Evolutionary conservation across 306 rosid species (phyloP), one percentile per base, ranked within the genome.

Genomic region (Argentina anserina): DNA sequence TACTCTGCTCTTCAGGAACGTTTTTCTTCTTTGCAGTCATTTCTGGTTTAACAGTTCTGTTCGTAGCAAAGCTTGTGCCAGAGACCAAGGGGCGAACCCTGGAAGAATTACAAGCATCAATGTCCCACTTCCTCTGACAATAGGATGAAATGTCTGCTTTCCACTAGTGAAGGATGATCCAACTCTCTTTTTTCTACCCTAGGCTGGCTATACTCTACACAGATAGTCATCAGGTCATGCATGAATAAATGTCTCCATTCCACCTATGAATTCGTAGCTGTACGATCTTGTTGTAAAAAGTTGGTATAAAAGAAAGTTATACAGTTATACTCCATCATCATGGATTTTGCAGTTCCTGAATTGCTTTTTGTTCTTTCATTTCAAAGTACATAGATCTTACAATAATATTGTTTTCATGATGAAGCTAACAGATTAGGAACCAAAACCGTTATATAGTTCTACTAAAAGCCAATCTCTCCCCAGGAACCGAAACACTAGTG

Each of bases 51-150:
- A 87, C 93, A 4, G 66, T 90, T 43, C 21, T 87, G 40, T 89
- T 93, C 39, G 81, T 86, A 3, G 90, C 84, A 31, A 89, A 80
- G 75, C 81, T 90, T 21, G 96, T 93, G 15, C 97, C 97, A 0
- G 97, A 90, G 84, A 90, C 98, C 4, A 93, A 85, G 82, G 96
- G 93, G 20, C 74, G 84, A n/a, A 87, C 90, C 6, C 86, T 90
- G 0, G 98, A 93, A 86, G 96, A 90, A 78, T 68, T 90, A 68
- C 97, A 90, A 78, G 86, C 80, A 63, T 85, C 93, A 20, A 46
- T 42, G 87, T 75, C 81, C 70, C 85, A 25, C 21, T 76, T 69
- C n/a, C n/a, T 58, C n/a, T 58, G 9, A 13, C 20, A 3, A 4
- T 10, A 23, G n/a, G 56, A 45, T 15, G n/a, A 55, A 9, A 9